Evolutionary conservation across 2,329 filamentous ascomycete genomes (phyloP), one percentile per base, ranked within the genome.

Genomic region (Trichoderma sp.): DNA sequence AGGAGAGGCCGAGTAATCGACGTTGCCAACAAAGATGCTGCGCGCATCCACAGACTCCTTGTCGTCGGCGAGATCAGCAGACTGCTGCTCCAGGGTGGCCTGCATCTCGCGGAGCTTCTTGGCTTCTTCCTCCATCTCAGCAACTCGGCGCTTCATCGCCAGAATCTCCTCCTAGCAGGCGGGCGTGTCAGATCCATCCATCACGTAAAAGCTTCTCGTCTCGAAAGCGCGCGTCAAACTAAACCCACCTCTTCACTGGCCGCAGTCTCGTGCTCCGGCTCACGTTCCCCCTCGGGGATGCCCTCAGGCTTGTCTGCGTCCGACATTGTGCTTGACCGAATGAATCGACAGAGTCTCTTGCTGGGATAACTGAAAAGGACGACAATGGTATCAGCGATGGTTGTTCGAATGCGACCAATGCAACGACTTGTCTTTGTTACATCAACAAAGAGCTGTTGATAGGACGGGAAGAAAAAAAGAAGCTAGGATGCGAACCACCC

Each of bases 1-100:
- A 3, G 97, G 97, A 33, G 95, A 97, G 27, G 96, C 95, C 77
- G 94, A 95, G 85, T 99, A 99, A 86, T 99, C 97, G 79, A 99
- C 97, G 81, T 99, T 99, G 79, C 97, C 97, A 62, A 99, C 97
- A 84, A 99, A 99, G 85, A 99, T 95, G 86, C 95, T 98, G 81
- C 97, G 93, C 79, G 93, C 93, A 85, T 99, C 97, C 76, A 99
- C 92, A 79, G 98, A 97, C 84, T 98, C 95, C 85, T 97, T 97
- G 87, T 95, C 95, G 83, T 98, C 97, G 79, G 93, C 91, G 77
- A 97, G 89, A 80, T 94, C 94, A 78, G 95, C 92, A 77, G 91
- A 92, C 81, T 97, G 93, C 83, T 95, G 92, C 83, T 98, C 96
- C 77, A 98, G 89, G 72, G 89, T 92, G 74, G 92, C 92, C 84